Percentiles rank a stretch among this genome's conserved stretches.
These are phyloP conservation scores for Arabidopsis hybrid DNA, from an alignment of 441 rosid genomes.

Conservation along the genomic window DNA sequence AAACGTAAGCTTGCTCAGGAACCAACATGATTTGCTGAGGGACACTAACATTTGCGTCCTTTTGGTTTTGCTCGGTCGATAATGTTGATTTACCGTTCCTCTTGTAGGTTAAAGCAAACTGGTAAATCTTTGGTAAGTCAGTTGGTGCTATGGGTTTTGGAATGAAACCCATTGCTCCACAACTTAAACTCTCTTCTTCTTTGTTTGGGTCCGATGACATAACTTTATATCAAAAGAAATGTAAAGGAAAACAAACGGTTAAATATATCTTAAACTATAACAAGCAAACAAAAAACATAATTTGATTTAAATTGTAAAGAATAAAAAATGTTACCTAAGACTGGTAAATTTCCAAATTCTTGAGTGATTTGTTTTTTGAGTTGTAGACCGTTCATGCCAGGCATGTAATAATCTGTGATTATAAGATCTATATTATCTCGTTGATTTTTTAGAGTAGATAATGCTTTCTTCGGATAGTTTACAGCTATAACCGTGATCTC, in stretches of 20 bases:
- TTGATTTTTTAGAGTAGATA: constrained; percentile 50
- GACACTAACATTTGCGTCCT: constrained; percentile 22
- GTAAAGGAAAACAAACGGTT: neutral
- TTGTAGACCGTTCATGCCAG: constrained; percentile 66
- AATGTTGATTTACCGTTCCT: constrained; percentile 43
- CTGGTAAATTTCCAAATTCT: constrained; percentile 63
- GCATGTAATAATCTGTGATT: constrained; percentile 75
- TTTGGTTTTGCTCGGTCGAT: constrained; percentile 31
- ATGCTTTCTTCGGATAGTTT: constrained; percentile 55
- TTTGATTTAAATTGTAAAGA: neutral
- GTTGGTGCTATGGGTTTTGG: constrained; percentile 63
- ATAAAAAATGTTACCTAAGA: constrained; percentile 28
- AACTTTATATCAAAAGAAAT: constrained; percentile 42
- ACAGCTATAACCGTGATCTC: constrained; percentile 44
- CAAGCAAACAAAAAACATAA: constrained; percentile 40
- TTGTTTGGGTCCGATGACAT: constrained; percentile 68
- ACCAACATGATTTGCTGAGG: constrained; percentile 25
- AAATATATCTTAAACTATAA: constrained; percentile 22
- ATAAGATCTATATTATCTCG: constrained; percentile 57
- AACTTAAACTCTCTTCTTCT: constrained; percentile 51
- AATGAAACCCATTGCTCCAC: constrained; percentile 66
- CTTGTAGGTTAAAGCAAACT: constrained; percentile 52
- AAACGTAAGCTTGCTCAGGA: constrained; percentile 26
- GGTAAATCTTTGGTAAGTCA: constrained; percentile 63
- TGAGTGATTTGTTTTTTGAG: constrained; percentile 55